Conservation (phyloP, 1,284 basidiomycete species). For the Malassezia nana region DNA sequence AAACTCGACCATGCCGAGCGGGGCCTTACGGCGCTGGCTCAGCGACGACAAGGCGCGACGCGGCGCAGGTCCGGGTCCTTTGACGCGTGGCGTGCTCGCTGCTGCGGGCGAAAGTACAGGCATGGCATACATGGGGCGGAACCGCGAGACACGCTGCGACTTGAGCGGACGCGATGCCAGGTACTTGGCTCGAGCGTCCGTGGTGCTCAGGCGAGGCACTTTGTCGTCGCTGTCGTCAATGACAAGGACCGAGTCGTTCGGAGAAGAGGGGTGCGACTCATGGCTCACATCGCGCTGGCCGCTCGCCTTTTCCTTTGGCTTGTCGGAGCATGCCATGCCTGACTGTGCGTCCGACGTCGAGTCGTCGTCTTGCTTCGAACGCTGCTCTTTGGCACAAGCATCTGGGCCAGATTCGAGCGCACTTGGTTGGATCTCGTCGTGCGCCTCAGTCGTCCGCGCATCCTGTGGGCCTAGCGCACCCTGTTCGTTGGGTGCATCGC, state of each 20-base stretch:
- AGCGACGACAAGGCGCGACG: slow-evolving; percentile 6
- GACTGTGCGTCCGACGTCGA: too few relatives aligned
- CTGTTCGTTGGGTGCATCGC: background rate
- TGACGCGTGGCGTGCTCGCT: background rate
- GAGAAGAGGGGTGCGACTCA: background rate
- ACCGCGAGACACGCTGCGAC: background rate
- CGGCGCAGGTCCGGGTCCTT: background rate
- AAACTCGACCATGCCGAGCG: slow-evolving; percentile 14
- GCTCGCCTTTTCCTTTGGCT: too few relatives aligned
- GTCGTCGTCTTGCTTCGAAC: too few relatives aligned
- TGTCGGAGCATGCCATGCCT: too few relatives aligned
- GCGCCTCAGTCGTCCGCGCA: too few relatives aligned
- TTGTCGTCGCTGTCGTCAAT: slow-evolving; percentile 3
- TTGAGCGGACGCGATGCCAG: background rate
- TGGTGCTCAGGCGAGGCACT: too few relatives aligned
- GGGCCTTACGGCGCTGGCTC: slow-evolving; percentile 14
- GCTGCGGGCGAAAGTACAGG: background rate
- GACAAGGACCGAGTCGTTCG: background rate
- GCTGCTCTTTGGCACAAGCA: too few relatives aligned
- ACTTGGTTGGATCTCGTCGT: too few relatives aligned
- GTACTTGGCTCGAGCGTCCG: background rate
- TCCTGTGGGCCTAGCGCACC: background rate
- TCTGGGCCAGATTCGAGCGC: too few relatives aligned
- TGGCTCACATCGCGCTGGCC: too few relatives aligned
- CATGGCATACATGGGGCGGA: background rate